Evolutionary conservation across 2,329 filamentous ascomycete species (phyloP), one percentile per base, ranked within the genome.

Genomic region (Westerdykella ornata): DNA sequence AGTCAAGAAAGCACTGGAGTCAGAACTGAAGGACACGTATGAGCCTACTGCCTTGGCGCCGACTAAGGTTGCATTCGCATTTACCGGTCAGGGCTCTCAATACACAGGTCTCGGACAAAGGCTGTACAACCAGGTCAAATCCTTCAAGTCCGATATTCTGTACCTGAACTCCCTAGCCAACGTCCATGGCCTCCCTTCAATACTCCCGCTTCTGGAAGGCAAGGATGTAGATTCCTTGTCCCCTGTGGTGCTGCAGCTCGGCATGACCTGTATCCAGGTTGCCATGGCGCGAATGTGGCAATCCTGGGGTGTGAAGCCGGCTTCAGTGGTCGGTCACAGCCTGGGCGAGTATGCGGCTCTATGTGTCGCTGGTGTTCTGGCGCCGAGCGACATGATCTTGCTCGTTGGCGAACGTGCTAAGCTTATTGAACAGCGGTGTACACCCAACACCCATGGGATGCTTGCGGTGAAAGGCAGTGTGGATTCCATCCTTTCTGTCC

Each of bases 291-390:
- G 70, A 53, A 73, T 74, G 71, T 75, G 72, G 72, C 63, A 65
- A 34, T 66, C 70, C n/a, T 74, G 70, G 71, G 72, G 71, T 37
- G 59, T 81, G 60, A 68, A 77, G 47, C 72, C 75, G 54, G 65
- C 62, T 6, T 71, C 74, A 13, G 75, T 75, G 43, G 70, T 74
- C 46, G 72, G 72, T 29, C 72, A 75, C 63, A 85, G 81, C 52
- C 68, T 88, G 19, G 84, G 84, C 39, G 83, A 88, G 62, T 87
- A 86, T 53, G 82, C 84, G 29, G 83, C 84, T 31, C 75, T 88
- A 9, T 75, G 84, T 53, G 73, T 81, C 31, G 81, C 84, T 39
- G 84, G 82, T 37, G 82, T 87, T 13, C 69, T 87, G 20, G 84
- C 82, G 14, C 80, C 77, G 15, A 78, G 77, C 51, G 84, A 88